Percentiles rank a stretch among this genome's conserved stretches.
These are phyloP conservation scores for Hemileccinum impolitum DNA, from an alignment of 768 basidiomycete genomes.

Conservation along the genomic window DNA sequence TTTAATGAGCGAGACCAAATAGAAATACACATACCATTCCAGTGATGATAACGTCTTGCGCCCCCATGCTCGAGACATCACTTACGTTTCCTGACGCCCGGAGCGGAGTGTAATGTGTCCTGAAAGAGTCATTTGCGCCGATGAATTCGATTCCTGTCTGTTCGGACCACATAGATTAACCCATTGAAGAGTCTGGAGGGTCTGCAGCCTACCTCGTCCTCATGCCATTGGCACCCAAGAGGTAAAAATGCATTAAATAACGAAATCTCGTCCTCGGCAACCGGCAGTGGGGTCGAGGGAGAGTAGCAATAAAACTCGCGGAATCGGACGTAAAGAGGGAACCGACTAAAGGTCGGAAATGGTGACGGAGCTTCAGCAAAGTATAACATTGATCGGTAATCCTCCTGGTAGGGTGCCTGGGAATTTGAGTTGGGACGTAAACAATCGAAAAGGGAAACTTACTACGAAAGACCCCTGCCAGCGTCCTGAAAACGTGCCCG, in stretches of 20 bases:
- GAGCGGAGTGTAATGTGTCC: constrained; percentile 38
- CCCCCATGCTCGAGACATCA: constrained; percentile 14
- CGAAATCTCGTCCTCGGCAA: constrained; percentile 33
- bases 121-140: constrained; percentile 35
- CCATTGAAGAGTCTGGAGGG: background rate
- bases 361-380: constrained; percentile 32
- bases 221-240: constrained; percentile 33
- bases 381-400: constrained; percentile 37
- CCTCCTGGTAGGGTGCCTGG: constrained; percentile 40
- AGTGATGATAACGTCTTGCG: constrained; percentile 50
- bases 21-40: constrained; percentile 40
- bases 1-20: background rate
- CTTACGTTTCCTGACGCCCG: constrained; percentile 9
- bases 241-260: constrained; percentile 49
- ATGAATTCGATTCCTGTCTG: constrained; percentile 31
- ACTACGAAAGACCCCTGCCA: constrained; percentile 53
- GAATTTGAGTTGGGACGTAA: constrained; percentile 2
- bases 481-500: constrained; percentile 43
- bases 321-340: constrained; percentile 47
- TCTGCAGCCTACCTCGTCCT: constrained; percentile 23
- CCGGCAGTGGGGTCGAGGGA: constrained; percentile 32
- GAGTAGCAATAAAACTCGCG: constrained; percentile 46
- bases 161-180: background rate
- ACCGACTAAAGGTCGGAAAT: constrained; percentile 37
- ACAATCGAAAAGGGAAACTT: constrained; percentile 11